phyloP scores from a whole-genome alignment of 1,139 yeast genomes.

The Hyphopichia burtonii region DNA sequence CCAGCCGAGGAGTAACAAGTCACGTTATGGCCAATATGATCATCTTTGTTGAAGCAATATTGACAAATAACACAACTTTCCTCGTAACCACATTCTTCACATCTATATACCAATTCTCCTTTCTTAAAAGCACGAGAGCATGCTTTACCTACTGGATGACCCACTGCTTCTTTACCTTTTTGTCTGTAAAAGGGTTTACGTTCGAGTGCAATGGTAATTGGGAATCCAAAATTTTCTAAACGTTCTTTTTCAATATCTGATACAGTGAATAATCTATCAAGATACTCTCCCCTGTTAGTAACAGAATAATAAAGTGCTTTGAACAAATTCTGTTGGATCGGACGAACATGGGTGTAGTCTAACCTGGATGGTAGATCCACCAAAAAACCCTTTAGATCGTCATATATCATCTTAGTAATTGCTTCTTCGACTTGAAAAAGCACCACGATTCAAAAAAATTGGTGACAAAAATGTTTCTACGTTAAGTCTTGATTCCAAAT shows the following conservation, averaged over 20 bases:
- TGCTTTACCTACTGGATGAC: constrained; percentile 38
- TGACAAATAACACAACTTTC: constrained; percentile 73
- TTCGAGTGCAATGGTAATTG: constrained; percentile 8
- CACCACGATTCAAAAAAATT: no score
- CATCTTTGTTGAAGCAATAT: constrained; percentile 65
- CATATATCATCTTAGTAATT: constrained; percentile 11
- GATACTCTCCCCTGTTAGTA: constrained; percentile 29
- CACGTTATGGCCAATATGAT: constrained; percentile 66
- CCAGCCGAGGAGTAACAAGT: constrained; percentile 50
- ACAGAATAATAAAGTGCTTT: constrained; percentile 32
- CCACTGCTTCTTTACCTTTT: constrained; percentile 11
- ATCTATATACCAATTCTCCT: constrained; percentile 67
- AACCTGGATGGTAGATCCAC: constrained; percentile 26
- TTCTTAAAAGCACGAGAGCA: constrained; percentile 61
- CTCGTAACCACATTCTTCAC: constrained; percentile 67
- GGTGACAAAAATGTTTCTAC: no score
- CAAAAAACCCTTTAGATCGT: constrained; percentile 24
- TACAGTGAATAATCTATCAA: constrained; percentile 28
- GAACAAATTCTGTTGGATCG: constrained; percentile 18
- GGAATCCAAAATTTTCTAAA: constrained; percentile 14
- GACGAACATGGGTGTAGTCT: constrained; percentile 12
- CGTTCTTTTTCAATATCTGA: constrained; percentile 16
- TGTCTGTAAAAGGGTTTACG: constrained; percentile 12
- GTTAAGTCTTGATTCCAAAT: no score
- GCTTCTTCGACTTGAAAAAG: no score